Conservation (phyloP, 2,329 filamentous ascomycete genomes). For the Curvularia verruculosa region DNA sequence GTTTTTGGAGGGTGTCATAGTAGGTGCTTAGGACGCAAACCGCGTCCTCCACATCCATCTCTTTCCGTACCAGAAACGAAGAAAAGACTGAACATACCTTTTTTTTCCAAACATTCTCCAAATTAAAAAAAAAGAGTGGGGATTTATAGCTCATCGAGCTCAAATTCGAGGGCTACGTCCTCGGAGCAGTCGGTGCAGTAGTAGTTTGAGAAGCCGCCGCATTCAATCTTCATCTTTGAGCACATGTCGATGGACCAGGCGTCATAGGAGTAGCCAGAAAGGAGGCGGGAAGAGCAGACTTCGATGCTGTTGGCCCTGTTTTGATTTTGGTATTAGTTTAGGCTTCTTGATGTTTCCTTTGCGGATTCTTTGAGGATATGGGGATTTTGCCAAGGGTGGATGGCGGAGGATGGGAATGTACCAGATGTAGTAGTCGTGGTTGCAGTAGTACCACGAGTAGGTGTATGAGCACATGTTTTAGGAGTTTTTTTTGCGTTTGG, state of each 20-base stretch:
- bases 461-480: conserved; percentile 54
- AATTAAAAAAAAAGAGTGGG: no score
- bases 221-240: conserved; percentile 50
- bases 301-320: conserved; percentile 52
- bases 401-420: conserved; percentile 9
- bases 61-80: no score
- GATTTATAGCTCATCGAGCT: conserved; percentile 49
- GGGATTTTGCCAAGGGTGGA: no score
- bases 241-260: conserved; percentile 58
- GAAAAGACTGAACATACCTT: conserved; percentile 2
- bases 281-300: conserved; percentile 53
- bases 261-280: conserved; percentile 56
- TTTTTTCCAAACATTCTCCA: no score
- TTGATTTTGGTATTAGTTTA: background rate
- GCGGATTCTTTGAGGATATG: no score
- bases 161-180: conserved; percentile 51
- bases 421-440: conserved; percentile 58
- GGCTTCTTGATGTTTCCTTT: no score
- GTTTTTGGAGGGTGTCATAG: no score
- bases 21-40: no score
- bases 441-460: conserved; percentile 57
- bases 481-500: background rate
- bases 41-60: no score
- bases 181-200: conserved; percentile 54
- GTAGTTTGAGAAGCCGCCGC: conserved; percentile 53